Evolutionary conservation across 805 yeast species (phyloP).

Genomic region (Citeromyces matritensis): DNA sequence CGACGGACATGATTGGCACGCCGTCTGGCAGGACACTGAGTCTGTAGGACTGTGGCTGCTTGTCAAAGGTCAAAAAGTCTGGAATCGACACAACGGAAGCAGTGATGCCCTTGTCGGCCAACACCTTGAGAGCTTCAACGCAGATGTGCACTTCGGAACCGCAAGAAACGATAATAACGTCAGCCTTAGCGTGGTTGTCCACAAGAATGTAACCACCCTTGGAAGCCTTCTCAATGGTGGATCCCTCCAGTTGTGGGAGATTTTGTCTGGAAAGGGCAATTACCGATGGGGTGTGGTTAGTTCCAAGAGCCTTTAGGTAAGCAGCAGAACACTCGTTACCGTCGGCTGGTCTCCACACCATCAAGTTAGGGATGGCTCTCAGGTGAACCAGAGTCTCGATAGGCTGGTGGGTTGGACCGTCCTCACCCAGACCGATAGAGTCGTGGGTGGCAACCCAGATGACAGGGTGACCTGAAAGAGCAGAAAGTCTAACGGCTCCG

Average conservation of each 20-base stretch:
- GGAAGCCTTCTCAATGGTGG: constrained; percentile 77
- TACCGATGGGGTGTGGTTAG: constrained; percentile 53
- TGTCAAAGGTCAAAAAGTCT: constrained; percentile 81
- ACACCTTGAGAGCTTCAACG: constrained; percentile 67
- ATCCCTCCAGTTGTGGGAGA: constrained; percentile 88
- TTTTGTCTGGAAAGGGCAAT: constrained; percentile 76
- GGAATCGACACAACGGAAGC: constrained; percentile 86
- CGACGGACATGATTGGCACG: constrained; percentile 84
- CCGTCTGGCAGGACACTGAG: constrained; percentile 89
- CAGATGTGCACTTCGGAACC: constrained; percentile 89
- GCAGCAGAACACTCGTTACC: constrained; percentile 85
- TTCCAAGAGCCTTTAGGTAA: constrained; percentile 47
- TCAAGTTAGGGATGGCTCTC: constrained; percentile 71
- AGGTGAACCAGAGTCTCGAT: constrained; percentile 78
- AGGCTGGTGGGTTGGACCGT: constrained; percentile 91
- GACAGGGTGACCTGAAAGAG: constrained; percentile 71
- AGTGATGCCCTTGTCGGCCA: constrained; percentile 50
- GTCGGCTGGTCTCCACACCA: constrained; percentile 90
- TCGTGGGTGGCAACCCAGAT: constrained; percentile 86
- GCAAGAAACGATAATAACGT: constrained; percentile 71
- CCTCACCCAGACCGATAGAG: constrained; percentile 85
- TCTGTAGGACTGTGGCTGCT: constrained; percentile 68
- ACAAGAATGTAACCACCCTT: constrained; percentile 87
- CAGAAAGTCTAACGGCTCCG: constrained; percentile 78
- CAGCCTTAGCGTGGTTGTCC: constrained; percentile 42